Conservation (phyloP, 352 stramenopile genomes). For the Phytopythium cucurbitacearum region DNA sequence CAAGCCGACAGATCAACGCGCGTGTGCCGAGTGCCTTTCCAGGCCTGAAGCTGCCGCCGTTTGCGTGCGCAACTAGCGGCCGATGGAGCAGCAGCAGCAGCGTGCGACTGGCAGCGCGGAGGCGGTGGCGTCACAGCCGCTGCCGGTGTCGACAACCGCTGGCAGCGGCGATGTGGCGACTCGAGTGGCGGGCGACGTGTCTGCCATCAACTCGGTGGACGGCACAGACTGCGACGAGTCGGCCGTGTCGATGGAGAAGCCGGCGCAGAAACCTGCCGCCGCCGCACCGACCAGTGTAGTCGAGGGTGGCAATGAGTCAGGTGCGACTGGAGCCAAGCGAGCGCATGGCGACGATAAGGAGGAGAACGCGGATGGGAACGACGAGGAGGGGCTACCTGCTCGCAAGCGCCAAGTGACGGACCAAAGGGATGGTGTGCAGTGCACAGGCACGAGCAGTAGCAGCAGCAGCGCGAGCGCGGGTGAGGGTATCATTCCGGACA, state of each 20-base stretch:
- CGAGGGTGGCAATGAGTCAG: not conserved
- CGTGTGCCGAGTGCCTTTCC: no score
- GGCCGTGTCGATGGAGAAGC: constrained; percentile 1
- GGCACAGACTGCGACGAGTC: constrained; percentile 9
- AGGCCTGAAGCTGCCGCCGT: no score
- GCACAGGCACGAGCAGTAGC: no score
- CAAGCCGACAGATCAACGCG: no score
- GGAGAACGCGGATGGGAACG: not conserved
- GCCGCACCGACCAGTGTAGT: not conserved
- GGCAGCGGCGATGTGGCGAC: no score
- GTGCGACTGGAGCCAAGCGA: not conserved
- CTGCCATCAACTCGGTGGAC: not conserved
- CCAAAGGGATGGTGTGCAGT: not conserved
- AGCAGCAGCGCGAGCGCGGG: constrained; percentile 15
- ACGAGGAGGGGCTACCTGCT: not conserved
- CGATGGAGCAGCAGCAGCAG: no score
- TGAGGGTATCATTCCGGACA: constrained; percentile 9
- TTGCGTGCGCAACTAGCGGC: no score
- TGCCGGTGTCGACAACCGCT: no score
- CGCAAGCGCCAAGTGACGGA: constrained; percentile 2
- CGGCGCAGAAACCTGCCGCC: not conserved
- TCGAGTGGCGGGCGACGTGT: no score
- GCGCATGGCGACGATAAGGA: not conserved
- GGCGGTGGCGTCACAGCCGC: no score
- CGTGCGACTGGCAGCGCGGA: no score